Base-by-base conservation (phyloP, 2,329 filamentous ascomycete species). In the Fusarium denticulatum region DNA sequence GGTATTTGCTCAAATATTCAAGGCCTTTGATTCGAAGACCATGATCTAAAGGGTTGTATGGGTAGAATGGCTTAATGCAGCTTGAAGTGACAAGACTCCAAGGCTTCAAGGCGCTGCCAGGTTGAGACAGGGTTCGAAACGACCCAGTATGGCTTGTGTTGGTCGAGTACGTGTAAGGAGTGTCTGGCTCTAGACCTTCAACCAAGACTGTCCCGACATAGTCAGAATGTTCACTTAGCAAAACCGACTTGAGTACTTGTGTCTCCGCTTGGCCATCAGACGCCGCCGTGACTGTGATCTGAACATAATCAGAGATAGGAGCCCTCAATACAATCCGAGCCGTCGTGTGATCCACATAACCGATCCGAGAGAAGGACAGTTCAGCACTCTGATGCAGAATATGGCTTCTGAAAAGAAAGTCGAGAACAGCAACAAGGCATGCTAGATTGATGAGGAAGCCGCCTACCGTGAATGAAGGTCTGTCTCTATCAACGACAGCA, bases 241-340 rank as follows among this genome's bases (percentile, higher is more conserved):
- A 16, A 10, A 39, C 11, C 0, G 26, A 36, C 11, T 18, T 10
- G 1, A 14, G 16, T 18, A 22, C 8, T 4, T 14, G 3, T 2
- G 11, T 12, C 14, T 39, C 13, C 1, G 8, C 3, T 16, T 32
- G 3, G 5, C 4, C 34, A 0, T 5, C 7, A 24, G 2, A 36
- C 5, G 0, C 9, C 5, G 55, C 4, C 7, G 43, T 26, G 2
- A 60, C 26, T 3, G 4, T 52, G 9, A 60, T 24, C 34, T 60
- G 16, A 7, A 52, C 26, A 34, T 40, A 34, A 1, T 40, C 45
- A 32, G 36, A 40, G 10, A 32, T 22, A 2, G 34, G 45, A 12
- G 36, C 34, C 11, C 45, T 53, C 45, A 60, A 28, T 4, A 60
- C 28, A 13, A 60, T 60, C 1, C 36, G 57, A 26, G 45, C 34